Evolutionary conservation across 2,329 filamentous ascomycete genomes (phyloP).

Genomic region (Trichophyton schoenleinii): DNA sequence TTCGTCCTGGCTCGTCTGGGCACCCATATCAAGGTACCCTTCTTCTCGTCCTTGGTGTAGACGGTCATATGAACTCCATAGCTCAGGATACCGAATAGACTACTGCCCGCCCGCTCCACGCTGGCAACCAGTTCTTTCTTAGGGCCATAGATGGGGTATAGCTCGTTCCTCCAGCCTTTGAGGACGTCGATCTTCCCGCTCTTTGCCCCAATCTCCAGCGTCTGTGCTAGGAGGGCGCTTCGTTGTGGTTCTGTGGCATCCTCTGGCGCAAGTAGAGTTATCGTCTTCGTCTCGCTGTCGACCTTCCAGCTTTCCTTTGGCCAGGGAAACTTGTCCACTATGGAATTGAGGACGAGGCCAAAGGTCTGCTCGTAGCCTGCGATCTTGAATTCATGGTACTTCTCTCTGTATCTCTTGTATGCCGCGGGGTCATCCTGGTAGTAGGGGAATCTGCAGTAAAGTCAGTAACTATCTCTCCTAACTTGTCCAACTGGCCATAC

Average conservation of each 20-base stretch:
- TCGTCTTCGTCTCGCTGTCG: slow-evolving; percentile 46
- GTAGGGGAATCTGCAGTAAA: slow-evolving; percentile 59
- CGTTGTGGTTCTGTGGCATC: slow-evolving; percentile 50
- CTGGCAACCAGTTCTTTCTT: slow-evolving; percentile 50
- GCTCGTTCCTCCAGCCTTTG: slow-evolving; percentile 65
- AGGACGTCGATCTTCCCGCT: slow-evolving; percentile 62
- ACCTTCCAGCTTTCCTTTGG: slow-evolving; percentile 49
- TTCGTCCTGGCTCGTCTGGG: slow-evolving; percentile 64
- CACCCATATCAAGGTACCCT: slow-evolving; percentile 69
- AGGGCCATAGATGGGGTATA: slow-evolving; percentile 62
- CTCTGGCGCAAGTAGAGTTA: slow-evolving; percentile 47
- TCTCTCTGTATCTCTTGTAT: slow-evolving; percentile 42
- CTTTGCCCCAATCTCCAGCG: slow-evolving; percentile 56
- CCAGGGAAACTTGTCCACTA: slow-evolving; percentile 30
- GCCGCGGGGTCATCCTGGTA: slow-evolving; percentile 45
- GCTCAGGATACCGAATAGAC: slow-evolving; percentile 61
- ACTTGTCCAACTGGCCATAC: slow-evolving; percentile 12
- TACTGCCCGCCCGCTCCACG: slow-evolving; percentile 63
- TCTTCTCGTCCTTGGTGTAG: slow-evolving; percentile 44
- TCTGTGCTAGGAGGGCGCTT: slow-evolving; percentile 43
- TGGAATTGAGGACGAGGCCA: slow-evolving; percentile 46
- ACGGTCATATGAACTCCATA: slow-evolving; percentile 76
- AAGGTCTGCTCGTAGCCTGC: slow-evolving; percentile 50
- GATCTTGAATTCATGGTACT: slow-evolving; percentile 55
- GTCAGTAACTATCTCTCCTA: not conserved